phyloP scores from a whole-genome alignment of 768 basidiomycete genomes.

The Suillus hirtellus region DNA sequence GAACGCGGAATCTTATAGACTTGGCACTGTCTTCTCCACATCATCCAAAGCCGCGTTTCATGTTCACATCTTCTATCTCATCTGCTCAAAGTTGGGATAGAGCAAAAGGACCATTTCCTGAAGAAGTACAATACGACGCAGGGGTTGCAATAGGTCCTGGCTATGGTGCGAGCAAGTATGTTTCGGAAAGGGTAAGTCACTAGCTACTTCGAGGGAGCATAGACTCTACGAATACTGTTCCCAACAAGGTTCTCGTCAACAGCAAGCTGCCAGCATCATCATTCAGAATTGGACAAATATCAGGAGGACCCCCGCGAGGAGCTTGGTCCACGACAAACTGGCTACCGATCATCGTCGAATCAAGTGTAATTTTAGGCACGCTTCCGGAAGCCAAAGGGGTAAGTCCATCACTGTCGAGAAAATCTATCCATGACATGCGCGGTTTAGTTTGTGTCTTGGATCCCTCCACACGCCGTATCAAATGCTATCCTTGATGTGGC shows the following conservation, averaged over 20 bases:
- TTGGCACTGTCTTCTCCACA: conserved; percentile 33
- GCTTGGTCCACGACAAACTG: conserved; percentile 48
- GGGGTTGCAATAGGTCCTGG: conserved; percentile 40
- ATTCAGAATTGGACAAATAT: conserved; percentile 48
- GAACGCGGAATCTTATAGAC: conserved; percentile 36
- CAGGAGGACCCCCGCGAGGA: conserved; percentile 40
- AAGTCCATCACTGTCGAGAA: conserved; percentile 1
- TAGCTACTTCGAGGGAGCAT: background rate
- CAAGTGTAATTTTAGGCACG: conserved; percentile 27
- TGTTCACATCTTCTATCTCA: conserved; percentile 44
- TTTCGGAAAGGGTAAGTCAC: conserved; percentile 37
- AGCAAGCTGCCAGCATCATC: conserved; percentile 38
- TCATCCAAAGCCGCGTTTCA: conserved; percentile 30
- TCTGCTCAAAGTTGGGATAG: conserved; percentile 34
- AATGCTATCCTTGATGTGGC: conserved; percentile 24
- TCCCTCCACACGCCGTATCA: conserved; percentile 20
- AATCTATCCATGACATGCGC: background rate
- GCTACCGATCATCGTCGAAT: conserved; percentile 45
- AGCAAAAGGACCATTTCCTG: conserved; percentile 33
- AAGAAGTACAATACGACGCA: conserved; percentile 34
- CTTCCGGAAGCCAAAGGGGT: conserved; percentile 29
- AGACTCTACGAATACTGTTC: background rate
- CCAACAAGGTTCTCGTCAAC: conserved; percentile 35
- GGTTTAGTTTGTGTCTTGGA: conserved; percentile 22
- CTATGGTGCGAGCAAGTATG: conserved; percentile 49